These are phyloP conservation scores for Melastoma candidum DNA, from an alignment of 441 rosid species.

Conservation along the genomic window DNA sequence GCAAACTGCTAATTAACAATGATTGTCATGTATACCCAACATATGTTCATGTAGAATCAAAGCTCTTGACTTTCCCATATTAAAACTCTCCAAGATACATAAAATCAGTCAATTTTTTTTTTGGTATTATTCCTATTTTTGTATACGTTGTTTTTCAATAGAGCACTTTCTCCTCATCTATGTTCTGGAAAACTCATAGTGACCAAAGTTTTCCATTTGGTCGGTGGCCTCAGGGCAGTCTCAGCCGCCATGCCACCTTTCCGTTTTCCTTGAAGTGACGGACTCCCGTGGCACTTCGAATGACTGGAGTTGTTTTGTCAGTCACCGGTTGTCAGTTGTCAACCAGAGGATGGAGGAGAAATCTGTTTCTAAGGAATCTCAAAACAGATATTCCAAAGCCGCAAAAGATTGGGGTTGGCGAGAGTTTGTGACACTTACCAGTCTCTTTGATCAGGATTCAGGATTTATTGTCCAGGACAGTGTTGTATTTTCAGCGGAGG, in stretches of 20 bases:
- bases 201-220: slow-evolving; percentile 26
- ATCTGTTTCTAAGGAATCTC: slow-evolving; percentile 94
- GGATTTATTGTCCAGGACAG: slow-evolving; percentile 97
- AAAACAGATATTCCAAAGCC: slow-evolving; percentile 98
- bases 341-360: slow-evolving; percentile 91
- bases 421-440: slow-evolving; percentile 97
- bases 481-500: slow-evolving; percentile 93
- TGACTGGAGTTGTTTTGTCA: slow-evolving; percentile 99
- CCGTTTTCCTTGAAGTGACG: slow-evolving; percentile 98
- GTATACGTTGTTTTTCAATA: too few species aligned
- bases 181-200: slow-evolving; percentile 23
- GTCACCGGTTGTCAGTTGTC: slow-evolving; percentile 92
- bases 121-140: too few species aligned
- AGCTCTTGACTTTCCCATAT: too few species aligned
- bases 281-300: slow-evolving; percentile 83
- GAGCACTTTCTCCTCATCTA: neutral
- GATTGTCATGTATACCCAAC: too few species aligned
- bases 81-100: too few species aligned
- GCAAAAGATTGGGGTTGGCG: slow-evolving; percentile 99
- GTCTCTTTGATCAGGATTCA: slow-evolving; percentile 97
- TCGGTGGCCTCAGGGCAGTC: slow-evolving; percentile 99
- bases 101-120: too few species aligned
- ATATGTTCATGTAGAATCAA: too few species aligned
- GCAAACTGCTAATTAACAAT: too few species aligned
- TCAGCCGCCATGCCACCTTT: slow-evolving; percentile 99